Evolutionary conservation across 208 protist genomes (phyloP).

Genomic region (Sergeia podlipaevii): DNA sequence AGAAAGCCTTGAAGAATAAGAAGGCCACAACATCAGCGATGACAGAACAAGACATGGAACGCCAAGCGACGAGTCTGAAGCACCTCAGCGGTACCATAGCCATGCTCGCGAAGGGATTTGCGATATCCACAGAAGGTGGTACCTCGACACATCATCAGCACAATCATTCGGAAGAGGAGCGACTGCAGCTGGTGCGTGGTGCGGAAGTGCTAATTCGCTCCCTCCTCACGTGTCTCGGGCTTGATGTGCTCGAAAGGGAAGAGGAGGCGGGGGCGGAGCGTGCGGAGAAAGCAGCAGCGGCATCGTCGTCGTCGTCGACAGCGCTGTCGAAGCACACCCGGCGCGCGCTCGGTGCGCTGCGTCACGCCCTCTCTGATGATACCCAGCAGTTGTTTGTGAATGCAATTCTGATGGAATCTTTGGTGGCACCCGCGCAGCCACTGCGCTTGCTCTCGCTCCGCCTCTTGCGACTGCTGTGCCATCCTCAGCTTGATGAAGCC

Average conservation of each 20-base stretch:
- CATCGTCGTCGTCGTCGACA: not conserved
- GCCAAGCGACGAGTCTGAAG: constrained; percentile 23
- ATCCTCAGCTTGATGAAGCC: constrained; percentile 13
- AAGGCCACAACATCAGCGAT: constrained; percentile 1
- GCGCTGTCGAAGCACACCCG: constrained; percentile 7
- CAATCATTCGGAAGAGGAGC: constrained; percentile 20
- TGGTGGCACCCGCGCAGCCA: constrained; percentile 52
- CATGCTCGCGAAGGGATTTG: constrained; percentile 44
- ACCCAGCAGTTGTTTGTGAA: constrained; percentile 50
- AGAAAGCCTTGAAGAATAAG: constrained; percentile 7
- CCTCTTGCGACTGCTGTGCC: constrained; percentile 60
- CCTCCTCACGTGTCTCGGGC: constrained; percentile 38
- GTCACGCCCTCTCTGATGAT: constrained; percentile 18
- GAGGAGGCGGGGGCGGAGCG: too few relatives aligned
- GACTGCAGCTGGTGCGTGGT: constrained; percentile 50
- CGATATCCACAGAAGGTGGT: not conserved
- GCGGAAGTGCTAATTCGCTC: constrained; percentile 58
- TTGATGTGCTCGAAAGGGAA: constrained; percentile 5
- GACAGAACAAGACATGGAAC: too few relatives aligned
- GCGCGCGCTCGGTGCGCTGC: constrained; percentile 30
- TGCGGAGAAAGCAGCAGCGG: not conserved
- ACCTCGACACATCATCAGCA: not conserved
- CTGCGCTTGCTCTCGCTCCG: constrained; percentile 68
- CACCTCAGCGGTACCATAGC: constrained; percentile 47
- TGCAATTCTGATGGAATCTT: constrained; percentile 62